Base-by-base conservation (phyloP, 2,329 filamentous ascomycete genomes). In the Ophiostoma ips region DNA sequence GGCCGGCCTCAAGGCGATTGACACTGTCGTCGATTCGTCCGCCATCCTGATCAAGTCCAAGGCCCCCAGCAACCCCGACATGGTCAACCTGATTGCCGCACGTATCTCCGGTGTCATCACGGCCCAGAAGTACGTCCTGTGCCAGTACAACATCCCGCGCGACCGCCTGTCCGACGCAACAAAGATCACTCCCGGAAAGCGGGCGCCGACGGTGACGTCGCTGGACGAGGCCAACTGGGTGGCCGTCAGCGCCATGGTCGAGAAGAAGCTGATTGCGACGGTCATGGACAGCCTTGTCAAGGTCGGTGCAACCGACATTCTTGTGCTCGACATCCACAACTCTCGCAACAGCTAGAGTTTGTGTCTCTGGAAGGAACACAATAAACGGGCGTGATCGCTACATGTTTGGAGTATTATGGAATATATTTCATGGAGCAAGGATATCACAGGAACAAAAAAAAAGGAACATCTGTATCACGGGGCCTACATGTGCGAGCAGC, bases 41-140 rank as follows among this genome's bases (percentile, higher is more conserved):
- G 89, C 92, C 31, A 83, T 95, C 45, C 76, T 98, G 52, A 89
- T 98, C 72, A 90, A 90, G 71, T 95, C 88, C 38, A 87, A 83
- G 63, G 77, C 81, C 51, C 83, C 89, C 5, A 85, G 83, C 54
- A 86, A 95, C 66, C 77, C 80, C 4, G 79, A 81, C 55, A 73
- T 95, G 52, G 83, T 96, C 50, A 78, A 90, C 19, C 73, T 94
- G 51, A 94, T 98, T 61, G 78, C 84, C 28, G 83, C 83, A 11
- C 81, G 92, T 60, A 95, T 98, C 62, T 77, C 79, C 53, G 92
- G 92, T 65, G 89, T 98, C 55, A 96, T 98, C 62, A 90, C 87
- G 38, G 92, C 92, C 10, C 87, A 98, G 69, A 83, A 81, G 66
- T 96, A 85, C 63, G 87, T 96, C 28, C 78, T 96, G 30, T 96